Evolutionary conservation across 257 asterid species (phyloP), one percentile per base, ranked within the genome.

Genomic region (Plectranthus barbatus): DNA sequence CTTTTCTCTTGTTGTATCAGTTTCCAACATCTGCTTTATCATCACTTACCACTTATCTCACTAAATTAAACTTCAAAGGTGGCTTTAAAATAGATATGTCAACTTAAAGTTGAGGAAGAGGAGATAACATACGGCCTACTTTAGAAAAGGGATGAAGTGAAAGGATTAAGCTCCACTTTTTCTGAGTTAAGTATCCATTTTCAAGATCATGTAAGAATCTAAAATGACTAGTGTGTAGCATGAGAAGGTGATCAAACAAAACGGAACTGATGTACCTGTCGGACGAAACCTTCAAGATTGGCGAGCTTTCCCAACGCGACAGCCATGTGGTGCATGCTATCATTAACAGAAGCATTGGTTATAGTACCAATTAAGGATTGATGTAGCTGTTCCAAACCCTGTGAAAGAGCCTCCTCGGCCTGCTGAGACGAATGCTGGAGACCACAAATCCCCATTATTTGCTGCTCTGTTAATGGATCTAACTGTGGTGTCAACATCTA

Each of bases 371-470:
- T 70, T 45, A 92, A 74, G 53, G 99, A 92, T 44, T 86, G 97
- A 17, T 89, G 95, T 7, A 92, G 66, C 52, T 92, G 99, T 15
- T 92, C 97, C 12, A 86, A 54, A n/a, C 95, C 99, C 59, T 86
- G 95, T 0, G 97, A 65, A n/a, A 92, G 90, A 3, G 96, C 99
- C 70, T 89, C 99, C 79, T 92, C 99, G 2, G 96, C 95, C 60
- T 85, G 97, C 73, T 86, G 96, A 0, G 96, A 79, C 0, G 97
- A 83, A 61, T 89, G 99, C 67, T 92, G 99, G 2, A 92, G 94
- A 13, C 91, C 80, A 56, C 81, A 89, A 37, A 92, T 87, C 67
- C 96, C 99, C 78, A 87, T 78, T 1, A 87, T 49, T 74, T 92
- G 99, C 53, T 92, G 96, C 83, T 92, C 97, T 23, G 97, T 89